Percentiles rank a stretch among this genome's conserved stretches.
phyloP scores from a whole-genome alignment of 1,284 basidiomycete genomes.

The Apiotrichum veenhuisii region DNA sequence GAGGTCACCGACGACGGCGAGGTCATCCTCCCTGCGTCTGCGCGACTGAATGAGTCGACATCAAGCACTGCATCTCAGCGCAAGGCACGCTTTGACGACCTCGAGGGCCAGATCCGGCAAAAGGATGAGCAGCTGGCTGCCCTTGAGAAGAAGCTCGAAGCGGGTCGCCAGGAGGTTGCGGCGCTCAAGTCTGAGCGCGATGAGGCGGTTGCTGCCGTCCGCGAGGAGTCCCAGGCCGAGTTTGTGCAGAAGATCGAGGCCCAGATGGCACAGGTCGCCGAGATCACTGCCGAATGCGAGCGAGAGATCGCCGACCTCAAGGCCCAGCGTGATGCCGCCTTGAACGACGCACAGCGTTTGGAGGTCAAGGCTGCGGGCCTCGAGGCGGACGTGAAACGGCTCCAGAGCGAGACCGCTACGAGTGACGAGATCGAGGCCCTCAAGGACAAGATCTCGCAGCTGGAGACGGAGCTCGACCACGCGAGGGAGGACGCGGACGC shows the following conservation, averaged over 20 bases:
- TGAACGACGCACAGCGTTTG: neutral
- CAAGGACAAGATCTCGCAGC: conserved; percentile 3
- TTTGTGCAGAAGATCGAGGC: conserved; percentile 40
- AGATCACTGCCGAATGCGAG: conserved; percentile 40
- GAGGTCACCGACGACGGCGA: conserved; percentile 27
- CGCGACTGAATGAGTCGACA: neutral
- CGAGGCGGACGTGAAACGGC: neutral
- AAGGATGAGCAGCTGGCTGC: conserved; percentile 29
- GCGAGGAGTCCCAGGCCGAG: conserved; percentile 23
- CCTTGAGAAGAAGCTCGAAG: conserved; percentile 21
- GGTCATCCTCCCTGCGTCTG: neutral
- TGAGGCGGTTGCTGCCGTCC: conserved; percentile 24
- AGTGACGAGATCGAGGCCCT: neutral
- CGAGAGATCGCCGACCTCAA: conserved; percentile 30
- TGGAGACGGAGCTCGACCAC: conserved; percentile 13
- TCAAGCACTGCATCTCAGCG: neutral
- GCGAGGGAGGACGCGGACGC: conserved; percentile 12
- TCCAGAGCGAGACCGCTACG: neutral
- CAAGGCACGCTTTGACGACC: conserved; percentile 15
- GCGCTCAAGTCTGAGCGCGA: conserved; percentile 21
- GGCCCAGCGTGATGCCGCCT: conserved; percentile 15
- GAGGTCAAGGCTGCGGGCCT: neutral
- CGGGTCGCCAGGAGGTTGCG: neutral
- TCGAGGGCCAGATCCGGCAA: conserved; percentile 29
- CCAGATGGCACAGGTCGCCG: conserved; percentile 37